These are phyloP conservation scores for Fusarium sp. DNA, from an alignment of 2,329 filamentous ascomycete genomes.

Conservation along the genomic window DNA sequence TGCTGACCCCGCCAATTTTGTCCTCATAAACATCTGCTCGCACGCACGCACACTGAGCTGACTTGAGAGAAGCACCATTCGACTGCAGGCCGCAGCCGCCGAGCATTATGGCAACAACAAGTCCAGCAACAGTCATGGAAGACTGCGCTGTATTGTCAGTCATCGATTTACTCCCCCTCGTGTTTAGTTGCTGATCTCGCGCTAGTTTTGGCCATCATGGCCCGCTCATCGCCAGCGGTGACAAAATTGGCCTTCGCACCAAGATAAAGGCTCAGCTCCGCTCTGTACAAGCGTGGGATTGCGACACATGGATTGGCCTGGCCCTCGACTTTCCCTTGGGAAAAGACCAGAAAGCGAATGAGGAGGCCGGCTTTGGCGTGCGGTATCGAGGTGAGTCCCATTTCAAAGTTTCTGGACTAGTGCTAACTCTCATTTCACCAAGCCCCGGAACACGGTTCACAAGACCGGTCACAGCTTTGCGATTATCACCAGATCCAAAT, in stretches of 20 bases:
- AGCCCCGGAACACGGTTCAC: background rate
- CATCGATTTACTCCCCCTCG: background rate
- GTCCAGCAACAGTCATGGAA: background rate
- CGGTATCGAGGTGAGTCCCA: background rate
- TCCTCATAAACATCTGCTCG: background rate
- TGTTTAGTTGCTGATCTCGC: background rate
- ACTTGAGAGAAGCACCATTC: background rate
- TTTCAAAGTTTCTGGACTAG: background rate
- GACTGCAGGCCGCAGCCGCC: background rate
- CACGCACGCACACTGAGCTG: too few relatives aligned
- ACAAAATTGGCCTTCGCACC: background rate
- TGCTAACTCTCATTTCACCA: background rate
- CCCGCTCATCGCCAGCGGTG: background rate
- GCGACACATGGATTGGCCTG: background rate
- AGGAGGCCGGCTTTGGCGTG: slow-evolving; percentile 4
- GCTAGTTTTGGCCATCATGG: background rate
- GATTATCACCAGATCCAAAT: background rate
- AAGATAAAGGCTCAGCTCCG: background rate
- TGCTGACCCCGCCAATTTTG: background rate
- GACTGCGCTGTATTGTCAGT: slow-evolving; percentile 2
- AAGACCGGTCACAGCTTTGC: background rate
- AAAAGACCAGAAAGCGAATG: background rate
- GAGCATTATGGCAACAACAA: background rate
- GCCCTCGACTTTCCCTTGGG: background rate
- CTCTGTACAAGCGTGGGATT: background rate